These are phyloP conservation scores for Tuber indicum DNA, from an alignment of 495 filamentous ascomycete genomes.

Conservation along the genomic window DNA sequence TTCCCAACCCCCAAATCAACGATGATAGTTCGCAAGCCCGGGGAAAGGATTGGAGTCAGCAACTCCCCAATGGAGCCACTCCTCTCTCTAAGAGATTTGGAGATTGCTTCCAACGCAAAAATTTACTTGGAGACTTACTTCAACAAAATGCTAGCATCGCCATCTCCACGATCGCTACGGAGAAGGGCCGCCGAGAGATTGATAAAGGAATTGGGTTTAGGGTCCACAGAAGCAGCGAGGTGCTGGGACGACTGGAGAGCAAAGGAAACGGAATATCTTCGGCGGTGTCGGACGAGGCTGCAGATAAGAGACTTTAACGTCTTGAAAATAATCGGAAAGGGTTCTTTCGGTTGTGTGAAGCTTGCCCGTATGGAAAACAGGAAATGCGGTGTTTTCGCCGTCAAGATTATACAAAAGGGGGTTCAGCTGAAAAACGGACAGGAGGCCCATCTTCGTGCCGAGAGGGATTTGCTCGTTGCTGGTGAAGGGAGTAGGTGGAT, in stretches of 20 bases:
- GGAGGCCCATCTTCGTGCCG: constrained; percentile 84
- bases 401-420: constrained; percentile 93
- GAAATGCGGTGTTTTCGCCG: constrained; percentile 62
- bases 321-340: constrained; percentile 82
- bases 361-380: constrained; percentile 63
- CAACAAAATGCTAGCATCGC: constrained; percentile 54
- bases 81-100: constrained; percentile 61
- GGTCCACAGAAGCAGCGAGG: not conserved
- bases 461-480: constrained; percentile 82
- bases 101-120: constrained; percentile 71
- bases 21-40: not conserved
- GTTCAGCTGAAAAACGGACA: constrained; percentile 84
- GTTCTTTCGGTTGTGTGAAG: constrained; percentile 86
- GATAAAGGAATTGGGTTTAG: constrained; percentile 43
- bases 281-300: constrained; percentile 56
- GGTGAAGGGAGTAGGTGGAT: constrained; percentile 80
- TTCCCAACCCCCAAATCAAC: not conserved
- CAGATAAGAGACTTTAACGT: constrained; percentile 65
- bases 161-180: constrained; percentile 59
- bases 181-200: constrained; percentile 60
- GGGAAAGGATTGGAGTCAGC: not conserved
- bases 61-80: not conserved
- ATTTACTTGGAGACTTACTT: constrained; percentile 81
- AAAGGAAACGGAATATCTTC: constrained; percentile 68
- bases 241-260: constrained; percentile 49